Percentiles rank a stretch among this genome's conserved stretches.
These are phyloP conservation scores for Candida xyloterini DNA, from an alignment of 805 yeast species.

Conservation along the genomic window DNA sequence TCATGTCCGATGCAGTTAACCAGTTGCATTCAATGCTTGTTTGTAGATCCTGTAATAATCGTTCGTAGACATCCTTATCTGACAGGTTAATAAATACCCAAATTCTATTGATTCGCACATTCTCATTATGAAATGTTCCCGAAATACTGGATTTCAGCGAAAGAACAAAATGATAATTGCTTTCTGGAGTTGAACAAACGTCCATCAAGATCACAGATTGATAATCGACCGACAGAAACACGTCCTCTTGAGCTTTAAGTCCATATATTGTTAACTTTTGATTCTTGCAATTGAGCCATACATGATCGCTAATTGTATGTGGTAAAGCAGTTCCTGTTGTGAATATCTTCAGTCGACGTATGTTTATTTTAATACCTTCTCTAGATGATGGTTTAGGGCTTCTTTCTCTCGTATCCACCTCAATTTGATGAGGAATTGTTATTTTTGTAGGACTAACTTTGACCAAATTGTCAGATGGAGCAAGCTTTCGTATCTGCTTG, in stretches of 20 bases:
- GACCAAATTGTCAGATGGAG: slow-evolving; percentile 16
- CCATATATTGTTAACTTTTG: slow-evolving; percentile 7
- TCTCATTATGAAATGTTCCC: slow-evolving; percentile 7
- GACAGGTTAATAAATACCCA: slow-evolving; percentile 12
- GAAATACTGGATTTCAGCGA: slow-evolving; percentile 2
- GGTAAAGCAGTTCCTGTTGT: slow-evolving; percentile 2
- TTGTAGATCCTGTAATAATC: slow-evolving; percentile 1
- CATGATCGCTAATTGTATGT: slow-evolving; percentile 7
- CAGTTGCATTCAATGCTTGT: slow-evolving; percentile 6
- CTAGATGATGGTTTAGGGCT: neutral
- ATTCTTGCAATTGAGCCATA: slow-evolving; percentile 5
- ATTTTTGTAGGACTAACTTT: slow-evolving; percentile 7
- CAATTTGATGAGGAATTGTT: slow-evolving; percentile 11
- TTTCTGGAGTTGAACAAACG: slow-evolving; percentile 13
- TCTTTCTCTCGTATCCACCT: slow-evolving; percentile 10
- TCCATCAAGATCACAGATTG: slow-evolving; percentile 8
- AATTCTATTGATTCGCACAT: slow-evolving; percentile 5
- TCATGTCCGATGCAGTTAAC: slow-evolving; percentile 12
- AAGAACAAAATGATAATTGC: slow-evolving; percentile 8
- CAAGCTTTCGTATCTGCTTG: slow-evolving; percentile 14
- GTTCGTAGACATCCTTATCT: slow-evolving; percentile 8
- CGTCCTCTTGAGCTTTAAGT: slow-evolving; percentile 2
- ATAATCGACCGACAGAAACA: slow-evolving; percentile 9
- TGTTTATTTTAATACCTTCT: neutral
- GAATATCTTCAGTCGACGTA: slow-evolving; percentile 10